Percentiles rank a stretch among this genome's conserved stretches.
These are phyloP conservation scores for Persicaria tinctoria DNA, from an alignment of 148 eudicot species.

Conservation along the genomic window DNA sequence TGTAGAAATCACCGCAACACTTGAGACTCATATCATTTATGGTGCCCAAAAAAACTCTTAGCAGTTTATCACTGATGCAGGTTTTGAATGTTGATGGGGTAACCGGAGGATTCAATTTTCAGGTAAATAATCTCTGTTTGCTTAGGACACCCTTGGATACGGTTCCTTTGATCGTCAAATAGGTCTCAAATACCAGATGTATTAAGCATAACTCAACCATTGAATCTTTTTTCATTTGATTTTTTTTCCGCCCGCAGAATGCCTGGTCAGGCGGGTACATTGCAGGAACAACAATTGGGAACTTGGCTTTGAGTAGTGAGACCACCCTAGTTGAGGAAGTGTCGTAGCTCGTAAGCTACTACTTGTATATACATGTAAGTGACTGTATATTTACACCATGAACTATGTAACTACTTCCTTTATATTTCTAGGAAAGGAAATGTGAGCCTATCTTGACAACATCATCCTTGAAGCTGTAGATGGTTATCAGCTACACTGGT, in stretches of 20 bases:
- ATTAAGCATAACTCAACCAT: neutral
- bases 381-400: neutral
- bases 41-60: neutral
- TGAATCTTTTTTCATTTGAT: neutral
- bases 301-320: slow-evolving; percentile 29
- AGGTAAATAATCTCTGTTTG: slow-evolving; percentile 38
- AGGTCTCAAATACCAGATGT: too few relatives aligned
- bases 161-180: neutral
- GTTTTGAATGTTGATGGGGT: slow-evolving; percentile 85
- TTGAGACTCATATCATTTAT: slow-evolving; percentile 3
- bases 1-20: neutral
- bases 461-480: neutral
- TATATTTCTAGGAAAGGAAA: neutral
- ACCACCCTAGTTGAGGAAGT: neutral
- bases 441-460: neutral
- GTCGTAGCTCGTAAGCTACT: neutral
- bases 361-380: neutral
- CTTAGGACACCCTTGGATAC: neutral
- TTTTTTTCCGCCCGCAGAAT: slow-evolving; percentile 39
- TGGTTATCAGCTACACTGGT: too few relatives aligned
- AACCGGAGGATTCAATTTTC: slow-evolving; percentile 94
- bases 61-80: slow-evolving; percentile 28
- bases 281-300: slow-evolving; percentile 81
- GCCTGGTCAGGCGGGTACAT: slow-evolving; percentile 96
- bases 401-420: neutral